These are phyloP conservation scores for Tetradesmus obliquus DNA, from an alignment of 139 green algal genomes.

Conservation along the genomic window DNA sequence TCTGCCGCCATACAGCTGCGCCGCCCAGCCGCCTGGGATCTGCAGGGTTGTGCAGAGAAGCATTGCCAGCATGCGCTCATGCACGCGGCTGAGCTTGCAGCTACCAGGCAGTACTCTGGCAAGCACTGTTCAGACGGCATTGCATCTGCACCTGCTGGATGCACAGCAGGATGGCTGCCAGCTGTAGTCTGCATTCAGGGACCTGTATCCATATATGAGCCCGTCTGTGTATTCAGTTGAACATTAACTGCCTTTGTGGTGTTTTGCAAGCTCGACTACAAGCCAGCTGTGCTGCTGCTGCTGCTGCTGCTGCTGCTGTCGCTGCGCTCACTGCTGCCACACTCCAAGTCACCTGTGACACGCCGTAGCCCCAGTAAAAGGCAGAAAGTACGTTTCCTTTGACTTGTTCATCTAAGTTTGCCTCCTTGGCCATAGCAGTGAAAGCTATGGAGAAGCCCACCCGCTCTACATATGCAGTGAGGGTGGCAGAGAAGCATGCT, in stretches of 20 bases:
- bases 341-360: conserved; percentile 81
- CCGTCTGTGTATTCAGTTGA: background rate
- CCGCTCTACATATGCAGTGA: conserved; percentile 94
- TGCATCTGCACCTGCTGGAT: background rate
- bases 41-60: conserved; percentile 42
- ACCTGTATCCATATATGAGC: too few species aligned
- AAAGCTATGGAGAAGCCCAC: conserved; percentile 97
- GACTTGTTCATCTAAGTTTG: conserved; percentile 71
- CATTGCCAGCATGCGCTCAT: background rate
- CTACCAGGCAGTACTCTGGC: background rate
- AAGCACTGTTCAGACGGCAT: background rate
- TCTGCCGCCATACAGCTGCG: conserved; percentile 90
- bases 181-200: background rate
- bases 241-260: background rate
- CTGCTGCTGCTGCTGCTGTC: background rate
- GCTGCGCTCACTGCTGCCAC: background rate
- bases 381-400: conserved; percentile 94
- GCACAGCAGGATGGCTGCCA: background rate
- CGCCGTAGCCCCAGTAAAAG: conserved; percentile 97
- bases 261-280: background rate
- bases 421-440: conserved; percentile 84
- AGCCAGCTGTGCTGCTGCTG: background rate
- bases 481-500: conserved; percentile 89
- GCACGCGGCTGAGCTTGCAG: background rate
- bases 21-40: conserved; percentile 95